Evolutionary conservation across 768 basidiomycete genomes (phyloP), one percentile per base, ranked within the genome.

Genomic region (Termitomyces bulborhizus): DNA sequence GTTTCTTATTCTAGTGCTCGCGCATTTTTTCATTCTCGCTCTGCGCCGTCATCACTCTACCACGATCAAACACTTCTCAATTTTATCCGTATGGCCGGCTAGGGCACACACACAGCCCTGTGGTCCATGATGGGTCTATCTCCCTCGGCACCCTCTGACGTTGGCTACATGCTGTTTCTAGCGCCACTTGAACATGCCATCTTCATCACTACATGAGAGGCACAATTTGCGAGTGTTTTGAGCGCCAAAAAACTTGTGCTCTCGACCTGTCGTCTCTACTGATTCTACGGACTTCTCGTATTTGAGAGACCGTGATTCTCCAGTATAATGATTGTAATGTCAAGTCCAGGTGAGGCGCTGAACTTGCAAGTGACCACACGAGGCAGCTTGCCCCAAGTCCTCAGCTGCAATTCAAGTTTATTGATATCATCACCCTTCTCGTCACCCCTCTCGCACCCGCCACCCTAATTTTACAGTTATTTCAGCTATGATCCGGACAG

Each of bases 401-500:
- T 1, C 8, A 13, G 18, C 24, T 44, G 45, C 26, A 16, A 34
- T 11, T 13, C 37, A 32, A 26, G 15, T 42, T 12, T 43, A 26
- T 27, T 24, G 7, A 39, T 53, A 24, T 31, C 12, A 12, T 13
- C 34, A 34, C 34, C 34, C 12, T 34, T 34, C 32, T 26, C 16
- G 21, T 18, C 29, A 34, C n/a, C 12, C n/a, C 31, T 24, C 24
- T 44, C 9, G 43, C 43, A 45, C 43, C 9, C 4, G 9, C 7
- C 31, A 18, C 18, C 46, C 27, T 18, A 27, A 24, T 5, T 42
- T 21, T n/a, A 18, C 32, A 11, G 2, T 34, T 24, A 3, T 31
- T 51, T 46, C 15, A 43, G 21, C 13, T 40, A 60, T 56, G 50
- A 46, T 59, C 56, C 60, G 56, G 48, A 46, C n/a, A 53, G 31